Base-by-base conservation (phyloP, 352 stramenopile genomes). In the Globisporangium spiculum region DNA sequence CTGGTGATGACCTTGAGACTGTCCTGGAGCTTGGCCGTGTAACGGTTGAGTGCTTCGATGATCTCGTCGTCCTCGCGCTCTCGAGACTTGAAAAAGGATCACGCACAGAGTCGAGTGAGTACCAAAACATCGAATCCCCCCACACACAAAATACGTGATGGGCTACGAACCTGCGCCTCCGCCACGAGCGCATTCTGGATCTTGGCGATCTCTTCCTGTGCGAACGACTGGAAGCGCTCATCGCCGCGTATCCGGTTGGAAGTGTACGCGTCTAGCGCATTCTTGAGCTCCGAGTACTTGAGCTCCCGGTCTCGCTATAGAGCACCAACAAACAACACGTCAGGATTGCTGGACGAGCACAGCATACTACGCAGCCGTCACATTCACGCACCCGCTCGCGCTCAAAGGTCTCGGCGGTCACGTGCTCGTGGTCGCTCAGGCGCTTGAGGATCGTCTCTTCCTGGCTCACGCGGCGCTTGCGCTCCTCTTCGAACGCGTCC, bases 51-150 rank as follows among this genome's bases (percentile, higher is more conserved):
- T 38, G 91, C 93, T 61, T 94, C 86, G 20, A 98, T 91, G 72
- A 98, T 98, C 69, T 98, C 86, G 72, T 98, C 90, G 81, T 99
- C 96, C 70, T 97, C 88, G 32, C 83, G 74, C 65, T 97, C 80
- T 26, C 94, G 86, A 34, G 97, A 88, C 74, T 32, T 32, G 4
- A 32, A 32, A 32, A 32, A 32, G 30, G 4, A 32, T 32, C 30
- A 34, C 53, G 27, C 9, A 57, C 38, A 20, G 1, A 46, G 38
- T 16, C 27, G 53, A 8, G 20, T 44, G 9, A 24, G 8, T 30
- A 52, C 16, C 52, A 64, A 3, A 3, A 20, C 10, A 30, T 16
- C 56, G 32, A 14, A 52, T 14, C 3, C 36, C 22, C 27, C 38
- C 14, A 60, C 53, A 59, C n/a, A 59, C 12, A n/a, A 55, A 12